phyloP scores from a whole-genome alignment of 2,329 filamentous ascomycete species.

The Emergomyces pasteurianus region DNA sequence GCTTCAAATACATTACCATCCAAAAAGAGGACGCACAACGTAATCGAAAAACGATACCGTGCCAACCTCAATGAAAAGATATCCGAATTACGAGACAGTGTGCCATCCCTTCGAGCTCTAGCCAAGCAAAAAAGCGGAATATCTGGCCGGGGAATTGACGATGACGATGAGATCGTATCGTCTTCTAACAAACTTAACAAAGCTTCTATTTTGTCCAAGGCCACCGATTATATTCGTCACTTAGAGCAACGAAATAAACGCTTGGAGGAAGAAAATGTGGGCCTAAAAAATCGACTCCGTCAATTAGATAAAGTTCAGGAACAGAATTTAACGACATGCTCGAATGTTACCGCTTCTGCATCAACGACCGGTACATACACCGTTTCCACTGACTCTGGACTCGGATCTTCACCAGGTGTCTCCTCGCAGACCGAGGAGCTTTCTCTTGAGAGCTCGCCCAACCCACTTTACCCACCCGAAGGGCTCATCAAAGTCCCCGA shows the following conservation, averaged over 20 bases:
- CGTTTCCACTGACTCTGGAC: constrained; percentile 25
- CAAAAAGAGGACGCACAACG: constrained; percentile 96
- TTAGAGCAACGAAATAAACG: constrained; percentile 81
- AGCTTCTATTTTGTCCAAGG: constrained; percentile 90
- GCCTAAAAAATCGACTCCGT: constrained; percentile 65
- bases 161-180: constrained; percentile 69
- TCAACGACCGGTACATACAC: constrained; percentile 31
- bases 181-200: constrained; percentile 94
- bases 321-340: constrained; percentile 26
- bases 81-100: constrained; percentile 77
- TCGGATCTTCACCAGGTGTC: constrained; percentile 28
- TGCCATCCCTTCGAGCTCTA: constrained; percentile 79
- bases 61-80: constrained; percentile 98
- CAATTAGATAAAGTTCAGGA: constrained; percentile 57
- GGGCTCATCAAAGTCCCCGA: constrained; percentile 35
- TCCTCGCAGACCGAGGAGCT: constrained; percentile 30
- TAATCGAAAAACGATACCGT: constrained; percentile 94
- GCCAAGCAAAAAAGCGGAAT: constrained; percentile 42
- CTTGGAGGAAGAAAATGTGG: constrained; percentile 66
- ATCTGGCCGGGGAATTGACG: constrained; percentile 57
- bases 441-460: constrained; percentile 20
- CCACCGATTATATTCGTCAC: constrained; percentile 90
- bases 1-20: constrained; percentile 43
- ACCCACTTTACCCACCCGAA: constrained; percentile 25
- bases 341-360: constrained; percentile 27